phyloP scores from a whole-genome alignment of 2,329 filamentous ascomycete species.

The Aspergillus hortae region DNA sequence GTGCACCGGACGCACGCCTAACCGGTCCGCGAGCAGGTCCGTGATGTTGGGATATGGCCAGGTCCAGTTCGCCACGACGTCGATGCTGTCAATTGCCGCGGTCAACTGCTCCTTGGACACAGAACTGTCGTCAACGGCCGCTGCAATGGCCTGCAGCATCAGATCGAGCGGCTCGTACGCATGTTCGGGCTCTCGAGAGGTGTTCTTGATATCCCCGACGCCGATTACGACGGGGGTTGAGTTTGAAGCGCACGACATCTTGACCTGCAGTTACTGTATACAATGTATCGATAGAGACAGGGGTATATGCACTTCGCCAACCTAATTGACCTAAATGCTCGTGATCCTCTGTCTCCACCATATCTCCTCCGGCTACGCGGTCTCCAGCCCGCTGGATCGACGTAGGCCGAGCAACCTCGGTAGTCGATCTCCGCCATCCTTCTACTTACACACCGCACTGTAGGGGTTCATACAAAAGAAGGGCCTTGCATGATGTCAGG shows the following conservation, averaged over 20 bases:
- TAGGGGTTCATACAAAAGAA: background rate
- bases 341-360: background rate
- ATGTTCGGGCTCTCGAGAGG: slow-evolving; percentile 47
- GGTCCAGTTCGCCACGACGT: slow-evolving; percentile 62
- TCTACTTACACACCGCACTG: background rate
- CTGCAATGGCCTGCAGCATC: slow-evolving; percentile 54
- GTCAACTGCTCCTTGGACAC: slow-evolving; percentile 36
- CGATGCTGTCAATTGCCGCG: slow-evolving; percentile 54
- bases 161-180: slow-evolving; percentile 58
- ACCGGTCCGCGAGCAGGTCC: slow-evolving; percentile 47
- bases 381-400: background rate
- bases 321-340: background rate
- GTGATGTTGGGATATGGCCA: slow-evolving; percentile 57
- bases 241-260: background rate
- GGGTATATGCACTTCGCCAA: background rate
- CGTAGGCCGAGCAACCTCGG: background rate
- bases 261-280: background rate
- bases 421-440: background rate
- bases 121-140: slow-evolving; percentile 48
- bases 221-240: slow-evolving; percentile 57
- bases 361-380: background rate
- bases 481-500: too few species aligned
- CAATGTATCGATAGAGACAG: background rate
- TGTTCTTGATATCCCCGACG: slow-evolving; percentile 60
- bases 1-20: slow-evolving; percentile 49